phyloP scores from a whole-genome alignment of 2,329 filamentous ascomycete genomes.

The Pseudocercospora macadamiae region DNA sequence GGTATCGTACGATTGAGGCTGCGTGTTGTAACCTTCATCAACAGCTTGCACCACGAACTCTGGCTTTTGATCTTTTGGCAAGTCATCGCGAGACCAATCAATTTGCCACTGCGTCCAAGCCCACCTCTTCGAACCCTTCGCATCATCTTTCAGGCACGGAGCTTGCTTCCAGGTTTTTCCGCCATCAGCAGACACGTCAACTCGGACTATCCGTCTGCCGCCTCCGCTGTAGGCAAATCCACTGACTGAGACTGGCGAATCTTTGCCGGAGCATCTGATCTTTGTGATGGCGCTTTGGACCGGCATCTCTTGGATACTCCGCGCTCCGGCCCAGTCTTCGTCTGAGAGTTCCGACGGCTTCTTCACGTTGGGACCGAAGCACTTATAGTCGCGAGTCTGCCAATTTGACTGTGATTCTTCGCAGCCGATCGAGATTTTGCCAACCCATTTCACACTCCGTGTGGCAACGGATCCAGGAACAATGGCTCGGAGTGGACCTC shows the following conservation, averaged over 20 bases:
- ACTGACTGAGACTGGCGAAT: constrained; percentile 43
- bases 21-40: constrained; percentile 68
- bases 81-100: constrained; percentile 44
- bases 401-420: constrained; percentile 69
- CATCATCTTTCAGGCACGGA: constrained; percentile 57
- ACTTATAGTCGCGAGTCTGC: constrained; percentile 71
- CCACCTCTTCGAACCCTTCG: constrained; percentile 58
- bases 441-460: constrained; percentile 64
- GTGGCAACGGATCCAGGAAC: constrained; percentile 68
- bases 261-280: constrained; percentile 29
- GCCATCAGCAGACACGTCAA: constrained; percentile 67
- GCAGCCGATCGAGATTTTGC: constrained; percentile 63
- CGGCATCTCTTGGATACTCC: constrained; percentile 69
- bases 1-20: constrained; percentile 62
- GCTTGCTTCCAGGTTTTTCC: constrained; percentile 68
- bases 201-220: constrained; percentile 66
- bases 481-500: constrained; percentile 64
- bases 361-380: constrained; percentile 58
- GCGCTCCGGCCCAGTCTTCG: constrained; percentile 63
- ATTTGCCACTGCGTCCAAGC: constrained; percentile 67
- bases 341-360: constrained; percentile 47
- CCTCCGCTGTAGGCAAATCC: constrained; percentile 72
- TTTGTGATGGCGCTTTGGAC: constrained; percentile 68
- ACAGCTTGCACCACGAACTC: constrained; percentile 66
- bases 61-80: constrained; percentile 40